phyloP scores from a whole-genome alignment of 2,329 filamentous ascomycete genomes.

The Metarhizium album region DNA sequence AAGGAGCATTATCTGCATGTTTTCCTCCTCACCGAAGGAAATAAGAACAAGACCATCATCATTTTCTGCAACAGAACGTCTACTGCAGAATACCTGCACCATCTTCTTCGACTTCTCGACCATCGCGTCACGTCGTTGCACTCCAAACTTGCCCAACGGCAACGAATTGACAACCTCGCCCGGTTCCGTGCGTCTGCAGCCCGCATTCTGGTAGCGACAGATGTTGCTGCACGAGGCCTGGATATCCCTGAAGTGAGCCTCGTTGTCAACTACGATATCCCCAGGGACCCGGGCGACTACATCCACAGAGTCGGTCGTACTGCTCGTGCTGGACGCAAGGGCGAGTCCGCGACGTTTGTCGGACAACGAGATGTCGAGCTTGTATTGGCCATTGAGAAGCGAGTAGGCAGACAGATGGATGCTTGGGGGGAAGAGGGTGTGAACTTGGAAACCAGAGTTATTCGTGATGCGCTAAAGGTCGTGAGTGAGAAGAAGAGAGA shows the following conservation, averaged over 20 bases:
- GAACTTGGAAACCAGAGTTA: conserved; percentile 81
- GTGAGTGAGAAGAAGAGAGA: conserved; percentile 96
- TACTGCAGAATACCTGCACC: conserved; percentile 82
- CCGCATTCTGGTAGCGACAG: conserved; percentile 84
- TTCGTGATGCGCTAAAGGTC: conserved; percentile 74
- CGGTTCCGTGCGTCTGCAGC: conserved; percentile 86
- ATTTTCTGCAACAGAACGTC: conserved; percentile 90
- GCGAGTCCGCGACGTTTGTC: conserved; percentile 77
- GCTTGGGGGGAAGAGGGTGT: conserved; percentile 85
- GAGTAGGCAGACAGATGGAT: conserved; percentile 71
- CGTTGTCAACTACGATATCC: conserved; percentile 92
- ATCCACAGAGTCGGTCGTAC: conserved; percentile 95
- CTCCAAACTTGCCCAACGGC: conserved; percentile 72
- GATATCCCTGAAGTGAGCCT: conserved; percentile 88
- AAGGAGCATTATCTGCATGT: conserved; percentile 92
- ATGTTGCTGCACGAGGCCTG: conserved; percentile 86
- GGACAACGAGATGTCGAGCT: conserved; percentile 89
- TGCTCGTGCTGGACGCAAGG: conserved; percentile 76
- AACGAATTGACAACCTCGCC: conserved; percentile 78
- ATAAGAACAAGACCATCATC: conserved; percentile 68
- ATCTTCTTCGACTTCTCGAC: conserved; percentile 71
- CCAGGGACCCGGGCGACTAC: conserved; percentile 93
- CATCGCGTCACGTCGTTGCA: conserved; percentile 90
- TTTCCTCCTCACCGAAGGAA: conserved; percentile 68
- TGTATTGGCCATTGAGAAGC: conserved; percentile 77